phyloP scores from a whole-genome alignment of 306 rosid genomes.

The Begonia fuchsioides region DNA sequence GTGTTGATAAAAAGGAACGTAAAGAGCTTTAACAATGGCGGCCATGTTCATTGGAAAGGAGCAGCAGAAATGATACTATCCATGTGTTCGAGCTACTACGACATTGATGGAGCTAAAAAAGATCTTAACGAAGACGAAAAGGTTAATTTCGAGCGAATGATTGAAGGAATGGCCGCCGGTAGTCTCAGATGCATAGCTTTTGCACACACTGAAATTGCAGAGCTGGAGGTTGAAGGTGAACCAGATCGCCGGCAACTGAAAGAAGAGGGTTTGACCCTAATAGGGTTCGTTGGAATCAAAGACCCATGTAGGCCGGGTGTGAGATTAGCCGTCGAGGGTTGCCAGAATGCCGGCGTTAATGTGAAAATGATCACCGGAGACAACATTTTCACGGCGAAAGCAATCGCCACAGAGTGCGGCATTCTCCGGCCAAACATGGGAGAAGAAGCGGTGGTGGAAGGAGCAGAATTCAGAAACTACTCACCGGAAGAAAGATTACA shows the following conservation, averaged over 20 bases:
- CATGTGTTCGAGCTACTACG: slow-evolving; percentile 21
- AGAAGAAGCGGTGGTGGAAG: slow-evolving; percentile 15
- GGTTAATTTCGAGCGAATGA: slow-evolving; percentile 7
- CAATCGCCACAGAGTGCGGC: slow-evolving; percentile 20
- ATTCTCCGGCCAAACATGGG: slow-evolving; percentile 5
- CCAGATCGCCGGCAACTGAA: not conserved
- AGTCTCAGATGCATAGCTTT: slow-evolving; percentile 25
- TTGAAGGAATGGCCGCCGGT: slow-evolving; percentile 25
- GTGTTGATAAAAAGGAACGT: slow-evolving; percentile 12
- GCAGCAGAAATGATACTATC: slow-evolving; percentile 19
- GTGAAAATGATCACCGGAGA: slow-evolving; percentile 24
- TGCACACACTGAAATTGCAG: slow-evolving; percentile 15
- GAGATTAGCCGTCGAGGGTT: slow-evolving; percentile 17
- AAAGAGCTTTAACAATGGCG: slow-evolving; percentile 7
- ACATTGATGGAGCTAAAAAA: slow-evolving; percentile 9
- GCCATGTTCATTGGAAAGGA: slow-evolving; percentile 31
- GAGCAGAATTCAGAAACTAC: slow-evolving; percentile 17
- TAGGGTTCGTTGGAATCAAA: slow-evolving; percentile 19
- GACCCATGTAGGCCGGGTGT: slow-evolving; percentile 20
- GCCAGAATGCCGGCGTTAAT: slow-evolving; percentile 11
- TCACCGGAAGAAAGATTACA: slow-evolving; percentile 17
- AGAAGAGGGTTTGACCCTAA: slow-evolving; percentile 10
- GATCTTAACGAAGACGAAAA: slow-evolving; percentile 8
- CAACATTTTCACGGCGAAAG: slow-evolving; percentile 19
- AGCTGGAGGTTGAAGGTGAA: not conserved